A percentile compares a stretch with the other conserved stretches of the same genome.
Evolutionary conservation across 2,329 filamentous ascomycete species (phyloP).

Genomic region (Stagonosporopsis tanaceti): DNA sequence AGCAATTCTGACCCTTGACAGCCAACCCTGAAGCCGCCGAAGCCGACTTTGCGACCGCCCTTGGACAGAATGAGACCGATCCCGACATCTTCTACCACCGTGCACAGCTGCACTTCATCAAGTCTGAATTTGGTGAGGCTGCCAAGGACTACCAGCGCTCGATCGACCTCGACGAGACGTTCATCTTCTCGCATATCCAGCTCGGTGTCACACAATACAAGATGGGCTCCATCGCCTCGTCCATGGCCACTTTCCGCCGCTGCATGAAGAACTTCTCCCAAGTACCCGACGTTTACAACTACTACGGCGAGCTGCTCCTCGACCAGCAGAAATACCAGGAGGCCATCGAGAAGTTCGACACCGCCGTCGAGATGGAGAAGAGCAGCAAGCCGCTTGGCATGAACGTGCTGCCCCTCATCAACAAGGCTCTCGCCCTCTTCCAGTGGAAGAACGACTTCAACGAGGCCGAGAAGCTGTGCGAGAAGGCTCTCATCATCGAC

Average conservation of each 20-base stretch:
- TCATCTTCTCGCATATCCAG: constrained; percentile 99
- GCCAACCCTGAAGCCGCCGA: constrained; percentile 86
- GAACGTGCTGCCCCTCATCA: constrained; percentile 97
- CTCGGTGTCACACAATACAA: constrained; percentile 99
- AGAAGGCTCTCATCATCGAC: constrained; percentile 97
- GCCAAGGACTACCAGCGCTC: constrained; percentile 99
- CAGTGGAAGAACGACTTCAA: constrained; percentile 98
- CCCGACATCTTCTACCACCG: constrained; percentile 99
- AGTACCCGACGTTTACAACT: constrained; percentile 98
- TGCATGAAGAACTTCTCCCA: constrained; percentile 99
- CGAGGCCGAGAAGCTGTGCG: constrained; percentile 94
- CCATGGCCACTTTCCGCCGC: constrained; percentile 96
- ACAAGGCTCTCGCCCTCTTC: constrained; percentile 96
- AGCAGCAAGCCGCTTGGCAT: constrained; percentile 91
- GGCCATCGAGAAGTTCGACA: constrained; percentile 97
- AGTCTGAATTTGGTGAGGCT: constrained; percentile 88
- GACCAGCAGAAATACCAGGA: constrained; percentile 96
- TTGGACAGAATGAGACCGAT: constrained; percentile 84
- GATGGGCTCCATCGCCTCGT: constrained; percentile 97
- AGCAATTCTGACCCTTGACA: constrained; percentile 40
- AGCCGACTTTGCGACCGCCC: constrained; percentile 84
- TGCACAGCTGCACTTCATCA: constrained; percentile 97
- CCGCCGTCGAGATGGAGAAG: constrained; percentile 98
- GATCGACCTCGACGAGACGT: constrained; percentile 92
- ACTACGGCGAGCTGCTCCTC: constrained; percentile 95